phyloP scores from a whole-genome alignment of 2,329 filamentous ascomycete genomes.

The Chaetoscypha palmicola region DNA sequence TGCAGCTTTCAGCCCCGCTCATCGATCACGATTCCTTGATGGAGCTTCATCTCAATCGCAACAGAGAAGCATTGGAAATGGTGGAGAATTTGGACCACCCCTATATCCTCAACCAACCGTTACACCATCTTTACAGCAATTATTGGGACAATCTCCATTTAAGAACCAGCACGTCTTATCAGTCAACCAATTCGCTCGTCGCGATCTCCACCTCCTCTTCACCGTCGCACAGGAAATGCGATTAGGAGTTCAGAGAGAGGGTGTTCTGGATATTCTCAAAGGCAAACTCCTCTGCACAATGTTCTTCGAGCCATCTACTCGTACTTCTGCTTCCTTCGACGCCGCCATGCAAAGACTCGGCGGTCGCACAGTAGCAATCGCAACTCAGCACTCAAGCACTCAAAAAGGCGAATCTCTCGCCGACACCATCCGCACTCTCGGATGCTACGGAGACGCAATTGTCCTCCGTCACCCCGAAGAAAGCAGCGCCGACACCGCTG shows the following conservation, averaged over 20 bases:
- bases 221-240: constrained; percentile 98
- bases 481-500: constrained; percentile 70
- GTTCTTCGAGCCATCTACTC: constrained; percentile 96
- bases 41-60: constrained; percentile 30
- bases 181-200: constrained; percentile 80
- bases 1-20: constrained; percentile 27
- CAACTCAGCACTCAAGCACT: constrained; percentile 79
- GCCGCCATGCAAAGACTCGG: constrained; percentile 97
- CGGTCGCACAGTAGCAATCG: constrained; percentile 74
- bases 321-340: constrained; percentile 93
- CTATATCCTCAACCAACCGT: constrained; percentile 44
- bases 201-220: constrained; percentile 88
- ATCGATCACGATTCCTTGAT: constrained; percentile 33
- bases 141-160: constrained; percentile 77
- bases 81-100: constrained; percentile 42
- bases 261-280: constrained; percentile 78
- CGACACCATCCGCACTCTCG: constrained; percentile 88
- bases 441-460: constrained; percentile 89
- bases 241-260: constrained; percentile 84
- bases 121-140: constrained; percentile 58
- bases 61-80: constrained; percentile 25
- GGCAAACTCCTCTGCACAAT: constrained; percentile 83
- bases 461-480: constrained; percentile 92
- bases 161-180: constrained; percentile 86
- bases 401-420: constrained; percentile 92